Evolutionary conservation across 805 yeast species (phyloP).

Genomic region (Crinitomyces ghanaensis): DNA sequence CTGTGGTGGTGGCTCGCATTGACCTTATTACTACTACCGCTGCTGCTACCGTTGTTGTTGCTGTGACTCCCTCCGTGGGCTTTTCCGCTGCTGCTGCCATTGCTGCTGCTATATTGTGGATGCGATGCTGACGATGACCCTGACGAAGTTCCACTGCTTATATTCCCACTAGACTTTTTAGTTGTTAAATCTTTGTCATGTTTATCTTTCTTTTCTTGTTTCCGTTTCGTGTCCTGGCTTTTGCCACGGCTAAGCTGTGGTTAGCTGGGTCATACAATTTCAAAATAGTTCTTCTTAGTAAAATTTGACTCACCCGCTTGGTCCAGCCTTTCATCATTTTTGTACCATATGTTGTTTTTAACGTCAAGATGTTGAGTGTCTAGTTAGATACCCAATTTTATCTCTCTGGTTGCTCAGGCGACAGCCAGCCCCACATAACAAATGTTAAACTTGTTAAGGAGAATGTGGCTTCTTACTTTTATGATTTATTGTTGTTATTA

Average conservation of each 20-base stretch:
- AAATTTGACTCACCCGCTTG: slow-evolving; percentile 20
- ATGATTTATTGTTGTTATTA: too few relatives aligned
- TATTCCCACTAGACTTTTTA: slow-evolving; percentile 1
- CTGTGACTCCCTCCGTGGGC: neutral
- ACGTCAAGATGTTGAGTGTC: too few relatives aligned
- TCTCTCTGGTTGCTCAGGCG: too few relatives aligned
- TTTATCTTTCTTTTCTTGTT: slow-evolving; percentile 3
- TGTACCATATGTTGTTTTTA: too few relatives aligned
- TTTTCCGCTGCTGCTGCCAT: neutral
- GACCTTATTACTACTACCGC: slow-evolving; percentile 3
- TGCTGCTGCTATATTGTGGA: neutral
- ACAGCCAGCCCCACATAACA: too few relatives aligned
- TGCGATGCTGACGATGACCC: neutral
- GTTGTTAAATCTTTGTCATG: slow-evolving; percentile 1
- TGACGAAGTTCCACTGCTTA: neutral
- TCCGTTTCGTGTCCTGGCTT: slow-evolving; percentile 6
- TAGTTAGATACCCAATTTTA: too few relatives aligned
- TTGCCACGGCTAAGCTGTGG: slow-evolving; percentile 7
- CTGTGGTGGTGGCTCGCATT: slow-evolving; percentile 6
- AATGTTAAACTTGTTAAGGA: too few relatives aligned
- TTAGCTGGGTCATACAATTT: neutral
- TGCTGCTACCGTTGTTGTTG: neutral
- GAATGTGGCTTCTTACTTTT: too few relatives aligned
- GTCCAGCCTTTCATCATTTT: slow-evolving; percentile 31
- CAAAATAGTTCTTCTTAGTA: neutral